These are phyloP conservation scores for Ophiostoma populinum DNA, from an alignment of 2,329 filamentous ascomycete species.

Conservation along the genomic window DNA sequence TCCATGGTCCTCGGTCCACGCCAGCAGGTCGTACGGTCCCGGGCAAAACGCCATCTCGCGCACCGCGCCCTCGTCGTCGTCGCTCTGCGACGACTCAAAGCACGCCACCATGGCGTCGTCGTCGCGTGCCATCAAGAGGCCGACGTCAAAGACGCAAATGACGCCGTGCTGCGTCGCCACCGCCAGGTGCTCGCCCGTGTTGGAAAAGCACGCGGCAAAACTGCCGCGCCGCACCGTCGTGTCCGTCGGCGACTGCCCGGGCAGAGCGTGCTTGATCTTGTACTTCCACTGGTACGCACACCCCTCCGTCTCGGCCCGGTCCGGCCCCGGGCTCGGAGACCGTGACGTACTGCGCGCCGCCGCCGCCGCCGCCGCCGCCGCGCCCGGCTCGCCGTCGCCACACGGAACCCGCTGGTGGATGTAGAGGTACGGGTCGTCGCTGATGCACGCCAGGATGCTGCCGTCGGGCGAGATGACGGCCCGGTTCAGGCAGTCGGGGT, in stretches of 20 bases:
- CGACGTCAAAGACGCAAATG: conserved; percentile 56
- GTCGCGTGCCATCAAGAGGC: conserved; percentile 26
- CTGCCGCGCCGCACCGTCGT: conserved; percentile 43
- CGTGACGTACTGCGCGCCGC: no score
- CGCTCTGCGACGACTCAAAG: conserved; percentile 61
- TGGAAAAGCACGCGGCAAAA: conserved; percentile 64
- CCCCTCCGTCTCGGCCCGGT: conserved; percentile 18
- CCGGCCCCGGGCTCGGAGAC: conserved; percentile 8
- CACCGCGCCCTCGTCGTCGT: conserved; percentile 57
- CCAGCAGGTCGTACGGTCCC: conserved; percentile 72
- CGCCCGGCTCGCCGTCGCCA: no score
- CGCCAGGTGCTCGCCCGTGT: conserved; percentile 52
- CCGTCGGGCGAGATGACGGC: conserved; percentile 88
- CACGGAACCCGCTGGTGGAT: conserved; percentile 56
- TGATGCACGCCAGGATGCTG: conserved; percentile 60
- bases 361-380: no score
- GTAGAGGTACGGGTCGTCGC: conserved; percentile 75
- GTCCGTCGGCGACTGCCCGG: conserved; percentile 38
- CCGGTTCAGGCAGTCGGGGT: conserved; percentile 81
- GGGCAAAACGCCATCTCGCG: conserved; percentile 87
- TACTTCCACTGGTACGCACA: conserved; percentile 38
- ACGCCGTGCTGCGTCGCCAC: conserved; percentile 67
- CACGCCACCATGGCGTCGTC: conserved; percentile 51
- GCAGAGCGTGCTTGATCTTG: conserved; percentile 35
- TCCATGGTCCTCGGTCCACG: conserved; percentile 84